Evolutionary conservation across 139 green algal species (phyloP), one percentile per base, ranked within the genome.

Genomic region (Penium margaritaceum): DNA sequence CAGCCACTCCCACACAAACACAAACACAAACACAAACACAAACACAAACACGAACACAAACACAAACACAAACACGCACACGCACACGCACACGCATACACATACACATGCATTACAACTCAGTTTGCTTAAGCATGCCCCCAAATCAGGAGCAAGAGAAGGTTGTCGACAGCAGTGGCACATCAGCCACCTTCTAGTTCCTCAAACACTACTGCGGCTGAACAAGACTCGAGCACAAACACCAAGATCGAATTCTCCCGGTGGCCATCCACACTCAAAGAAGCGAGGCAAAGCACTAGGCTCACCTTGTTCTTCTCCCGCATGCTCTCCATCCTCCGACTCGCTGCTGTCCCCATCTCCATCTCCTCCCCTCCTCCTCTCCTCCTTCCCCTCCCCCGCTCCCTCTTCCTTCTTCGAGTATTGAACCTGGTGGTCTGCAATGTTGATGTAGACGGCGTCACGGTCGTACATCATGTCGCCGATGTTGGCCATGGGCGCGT

Each of bases 381-480:
- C 33, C 38, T 64, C 47, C 65, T 24, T 62, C 39, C 2, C 19
- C 43, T n/a, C 72, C 61, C 32, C 43, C 39, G 2, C 19, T 38
- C 9, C 51, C 14, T 58, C 33, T 21, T 61, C 44, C 21, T 24
- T n/a, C 43, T 64, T 79, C n/a, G 78, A 76, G 54, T 75, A 86
- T 33, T 82, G 72, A 69, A 96, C 89, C 84, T 97, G 96, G 86
- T 89, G 95, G 81, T 98, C 91, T 7, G 90, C 89, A 51, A 99
- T 95, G 79, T 97, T 89, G 44, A 99, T 91, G 81, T 99, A 99
- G 19, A 96, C 88, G 0, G 92, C 94, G 43, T 99, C 94, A 72
- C 91, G 91, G 85, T 99, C 94, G 72, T 95, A 97, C 78, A 96
- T 82, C 69, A 99, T 82, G 5, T 91, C 91, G 0, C 92, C 94